Evolutionary conservation across 441 rosid genomes (phyloP), one percentile per base, ranked within the genome.

Genomic region (Erodium texanum): DNA sequence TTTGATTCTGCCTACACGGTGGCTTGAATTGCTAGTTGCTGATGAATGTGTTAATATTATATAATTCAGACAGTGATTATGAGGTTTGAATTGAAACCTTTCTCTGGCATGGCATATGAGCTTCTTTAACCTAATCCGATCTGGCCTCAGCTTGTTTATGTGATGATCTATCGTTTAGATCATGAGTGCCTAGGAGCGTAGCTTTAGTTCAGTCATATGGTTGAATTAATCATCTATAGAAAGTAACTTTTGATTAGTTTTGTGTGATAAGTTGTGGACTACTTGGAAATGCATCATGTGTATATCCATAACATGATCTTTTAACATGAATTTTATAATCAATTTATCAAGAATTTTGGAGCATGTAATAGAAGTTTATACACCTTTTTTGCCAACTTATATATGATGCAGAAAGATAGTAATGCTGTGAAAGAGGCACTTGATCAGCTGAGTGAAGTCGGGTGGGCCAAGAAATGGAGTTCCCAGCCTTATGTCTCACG

Each of bases 401-500:
- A 1, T 65, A 12, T 69, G 65, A 8, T 10, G 76, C 87, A 93
- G 98, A 89, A 90, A 78, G 97, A 93, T 71, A 90, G 93, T 62
- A 69, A 74, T 78, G 90, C 89, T 5, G 97, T 87, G 24, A 93
- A 87, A 70, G 96, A 85, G 68, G 94, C 90, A 22, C 89, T 93
- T 8, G 82, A 89, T 80, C 74, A 77, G 70, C 83, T 93, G 66
- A 81, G 76, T 3, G 84, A 87, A 79, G 68, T 65, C 38, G 97
- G 97, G 64, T 93, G 96, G 96, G 97, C 97, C 24, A 87, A 84
- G 87, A 87, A 78, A 82, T 93, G 98, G 97, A 82, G 89, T 43
- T 90, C 97, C 62, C 97, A 93, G 85, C 97, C 97, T 2, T 90
- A 89, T 45, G 86, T 93, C 67, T 93, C 97, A n/a, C 89, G 96